These are phyloP conservation scores for Clitopilus passeckerianus DNA, from an alignment of 768 basidiomycete species.

Conservation along the genomic window DNA sequence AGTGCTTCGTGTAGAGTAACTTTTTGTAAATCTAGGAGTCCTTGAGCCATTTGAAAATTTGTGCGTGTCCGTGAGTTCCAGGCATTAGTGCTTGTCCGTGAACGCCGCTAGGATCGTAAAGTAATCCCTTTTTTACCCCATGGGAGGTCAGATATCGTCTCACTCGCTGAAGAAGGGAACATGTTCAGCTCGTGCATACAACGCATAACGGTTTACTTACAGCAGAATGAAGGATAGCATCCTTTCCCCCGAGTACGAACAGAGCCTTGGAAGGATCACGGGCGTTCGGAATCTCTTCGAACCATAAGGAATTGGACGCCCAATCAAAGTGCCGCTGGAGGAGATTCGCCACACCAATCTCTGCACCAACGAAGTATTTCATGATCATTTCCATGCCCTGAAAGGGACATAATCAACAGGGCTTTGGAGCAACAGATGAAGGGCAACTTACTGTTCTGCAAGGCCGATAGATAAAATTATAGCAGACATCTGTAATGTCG, in stretches of 20 bases:
- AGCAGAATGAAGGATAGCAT: slow-evolving; percentile 71
- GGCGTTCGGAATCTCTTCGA: slow-evolving; percentile 83
- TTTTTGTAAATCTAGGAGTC: slow-evolving; percentile 11
- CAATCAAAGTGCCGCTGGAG: slow-evolving; percentile 83
- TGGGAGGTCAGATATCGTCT: slow-evolving; percentile 72
- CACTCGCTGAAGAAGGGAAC: slow-evolving; percentile 45
- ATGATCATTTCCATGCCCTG: slow-evolving; percentile 78
- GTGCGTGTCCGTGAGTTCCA: slow-evolving; percentile 45
- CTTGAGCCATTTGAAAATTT: slow-evolving; percentile 62
- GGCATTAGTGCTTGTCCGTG: slow-evolving; percentile 60
- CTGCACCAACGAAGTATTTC: slow-evolving; percentile 84
- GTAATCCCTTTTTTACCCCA: slow-evolving; percentile 62
- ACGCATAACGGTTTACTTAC: slow-evolving; percentile 27
- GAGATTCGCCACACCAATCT: slow-evolving; percentile 84
- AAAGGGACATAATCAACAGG: slow-evolving; percentile 3
- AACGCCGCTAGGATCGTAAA: slow-evolving; percentile 55
- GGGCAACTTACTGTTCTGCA: slow-evolving; percentile 52
- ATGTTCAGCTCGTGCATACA: not conserved
- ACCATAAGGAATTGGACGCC: slow-evolving; percentile 86
- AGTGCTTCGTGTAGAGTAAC: not conserved
- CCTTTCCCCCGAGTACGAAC: slow-evolving; percentile 80
- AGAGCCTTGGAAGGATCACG: slow-evolving; percentile 58
- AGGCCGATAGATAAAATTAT: slow-evolving; percentile 80
- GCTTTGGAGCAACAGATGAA: slow-evolving; percentile 2
- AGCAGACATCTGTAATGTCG: slow-evolving; percentile 65